Evolutionary conservation across 805 yeast species (phyloP), one percentile per base, ranked within the genome.

Genomic region (Kregervanrija delftensis): DNA sequence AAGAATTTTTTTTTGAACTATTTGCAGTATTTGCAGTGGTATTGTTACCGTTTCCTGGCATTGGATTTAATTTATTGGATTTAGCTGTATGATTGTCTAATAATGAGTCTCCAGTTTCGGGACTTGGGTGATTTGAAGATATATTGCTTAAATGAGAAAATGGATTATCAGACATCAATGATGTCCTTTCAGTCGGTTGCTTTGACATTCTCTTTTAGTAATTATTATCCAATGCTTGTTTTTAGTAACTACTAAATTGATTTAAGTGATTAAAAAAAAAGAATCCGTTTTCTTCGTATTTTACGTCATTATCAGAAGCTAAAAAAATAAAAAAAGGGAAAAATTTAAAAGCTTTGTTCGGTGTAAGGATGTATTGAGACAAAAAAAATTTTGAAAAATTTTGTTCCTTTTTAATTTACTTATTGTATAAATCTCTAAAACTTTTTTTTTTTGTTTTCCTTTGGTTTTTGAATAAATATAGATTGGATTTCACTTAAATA

Each of bases 111-210:
- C 28, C 28, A 22, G 28, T 44, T 30, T 42, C 28, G 8, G 28
- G 8, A 22, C 8, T 22, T 41, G 2, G 47, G 6, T 22, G 28
- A 8, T 22, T 22, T 6, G 28, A 22, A 22, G 28, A 5, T 22
- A 22, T 6, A 22, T 22, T 22, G 28, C 28, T 22, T 22, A 22
- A 22, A 22, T 22, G 28, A 2, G 28, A 59, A 44, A 53, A 61
- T 11, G 67, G 67, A 40, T 63, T 63, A 15, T 63, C 67, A 1
- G 65, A 59, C 3, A 63, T 38, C n/a, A 63, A 50, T 15, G 55
- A 48, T 12, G 64, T 56, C 33, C 55, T 48, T 42, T 61, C 65
- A 1, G 40, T 45, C 4, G 49, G 42, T 38, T 40, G 32, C 3
- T 37, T 16, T 2, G 46, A 31, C 48, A 35, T 40, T 42, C 17